Base-by-base conservation (phyloP, 1,284 basidiomycete species). In the Malassezia brasiliensis region DNA sequence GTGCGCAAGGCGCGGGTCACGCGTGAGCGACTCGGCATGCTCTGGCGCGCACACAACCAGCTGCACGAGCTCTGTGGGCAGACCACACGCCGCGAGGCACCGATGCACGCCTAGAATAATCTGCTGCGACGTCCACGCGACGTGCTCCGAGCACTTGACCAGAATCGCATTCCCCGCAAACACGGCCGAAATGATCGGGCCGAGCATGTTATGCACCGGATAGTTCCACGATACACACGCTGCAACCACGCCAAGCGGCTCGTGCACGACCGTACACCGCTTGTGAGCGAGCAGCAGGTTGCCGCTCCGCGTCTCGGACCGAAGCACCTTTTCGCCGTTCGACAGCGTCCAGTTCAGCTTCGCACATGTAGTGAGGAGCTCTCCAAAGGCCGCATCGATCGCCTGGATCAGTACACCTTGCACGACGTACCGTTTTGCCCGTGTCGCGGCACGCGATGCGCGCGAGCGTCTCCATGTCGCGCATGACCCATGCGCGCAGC, bases 371-470 rank as follows among this genome's bases (percentile, higher is more conserved):
- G 68, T 71, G 17, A 74, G 55, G 17, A 72, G 56, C 57, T 72
- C 68, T 8, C 72, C 73, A 37, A 76, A 52, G 79, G 78, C 66
- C 86, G 81, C 41, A 78, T 81, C 72, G 42, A 74, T 56, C n/a
- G 69, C 67, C 40, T 42, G 40, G 8, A n/a, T 42, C 3, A 42
- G 40, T 51, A 30, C 15, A 19, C 42, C 11, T 9, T 12, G 45
- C 9, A 81, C 86, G 74, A 67, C 90, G 90, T 22, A 42, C 40
- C 32, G 93, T 96, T 79, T 96, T 98, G 55, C 93, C 93, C 0
- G 90, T 90, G 76, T 98, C 93, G 35, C 91, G 80, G 69, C 87
- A 89, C 34, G 89, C 89, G n/a, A 94, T 86, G 44, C 84, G 80
- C 7, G 88, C 88, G 66, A 90, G 88, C 19, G 78, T 77, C 56